A percentile compares a stretch with the other conserved stretches of the same genome.
Conservation (phyloP, 108 stramenopile species). For the Cylindrotheca fusiformis region DNA sequence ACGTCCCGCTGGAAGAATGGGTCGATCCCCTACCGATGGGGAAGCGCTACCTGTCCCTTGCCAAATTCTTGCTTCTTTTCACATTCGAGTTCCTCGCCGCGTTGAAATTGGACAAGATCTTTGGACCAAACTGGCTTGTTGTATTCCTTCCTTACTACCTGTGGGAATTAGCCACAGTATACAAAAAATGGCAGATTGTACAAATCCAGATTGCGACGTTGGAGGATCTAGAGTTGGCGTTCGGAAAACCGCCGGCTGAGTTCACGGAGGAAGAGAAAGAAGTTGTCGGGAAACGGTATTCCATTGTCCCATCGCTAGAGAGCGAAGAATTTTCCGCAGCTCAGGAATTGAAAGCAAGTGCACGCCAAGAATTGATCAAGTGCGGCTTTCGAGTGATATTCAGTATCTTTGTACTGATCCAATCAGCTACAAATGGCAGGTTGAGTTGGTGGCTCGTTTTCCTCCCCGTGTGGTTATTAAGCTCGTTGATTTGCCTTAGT, state of each 20-base stretch:
- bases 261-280: conserved; percentile 73
- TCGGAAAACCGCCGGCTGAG: conserved; percentile 71
- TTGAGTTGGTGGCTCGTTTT: conserved; percentile 91
- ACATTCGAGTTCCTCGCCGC: conserved; percentile 66
- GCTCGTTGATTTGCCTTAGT: conserved; percentile 45
- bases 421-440: conserved; percentile 52
- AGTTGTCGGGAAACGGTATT: conserved; percentile 56
- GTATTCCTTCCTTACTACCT: conserved; percentile 72
- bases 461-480: conserved; percentile 67
- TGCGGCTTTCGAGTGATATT: conserved; percentile 57
- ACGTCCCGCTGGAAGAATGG: conserved; percentile 81
- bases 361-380: conserved; percentile 67
- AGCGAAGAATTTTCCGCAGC: conserved; percentile 66
- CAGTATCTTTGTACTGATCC: conserved; percentile 51
- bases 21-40: conserved; percentile 85
- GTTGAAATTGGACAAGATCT: conserved; percentile 54
- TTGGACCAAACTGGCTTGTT: conserved; percentile 47
- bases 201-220: conserved; percentile 68
- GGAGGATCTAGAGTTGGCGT: conserved; percentile 72
- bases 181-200: conserved; percentile 57
- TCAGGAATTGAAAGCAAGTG: conserved; percentile 44
- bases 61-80: conserved; percentile 58
- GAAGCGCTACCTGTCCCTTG: conserved; percentile 52
- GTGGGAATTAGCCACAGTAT: conserved; percentile 71
- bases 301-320: conserved; percentile 65